phyloP scores from a whole-genome alignment of 331 rosid species.

The Acacia concinna region DNA sequence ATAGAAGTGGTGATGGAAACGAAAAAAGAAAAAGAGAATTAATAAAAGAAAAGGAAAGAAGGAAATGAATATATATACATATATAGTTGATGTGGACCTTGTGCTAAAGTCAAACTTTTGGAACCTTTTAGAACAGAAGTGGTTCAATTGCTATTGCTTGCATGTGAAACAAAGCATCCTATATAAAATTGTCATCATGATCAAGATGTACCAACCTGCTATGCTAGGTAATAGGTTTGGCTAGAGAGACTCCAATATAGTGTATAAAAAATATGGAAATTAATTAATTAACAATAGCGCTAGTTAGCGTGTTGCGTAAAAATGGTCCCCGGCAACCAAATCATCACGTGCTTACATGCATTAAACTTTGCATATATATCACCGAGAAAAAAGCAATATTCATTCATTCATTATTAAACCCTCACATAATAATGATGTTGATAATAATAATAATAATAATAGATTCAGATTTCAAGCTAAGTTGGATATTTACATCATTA shows the following conservation, averaged over 20 bases:
- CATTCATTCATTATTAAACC: not conserved
- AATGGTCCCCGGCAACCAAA: conserved; percentile 51
- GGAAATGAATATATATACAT: conserved; percentile 37
- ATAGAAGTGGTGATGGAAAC: conserved; percentile 12
- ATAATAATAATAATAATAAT: not conserved
- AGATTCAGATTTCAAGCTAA: not conserved
- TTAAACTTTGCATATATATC: conserved; percentile 44
- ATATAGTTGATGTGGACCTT: conserved; percentile 44
- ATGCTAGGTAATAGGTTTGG: too few species aligned
- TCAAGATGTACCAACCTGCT: conserved; percentile 1
- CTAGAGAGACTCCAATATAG: not conserved
- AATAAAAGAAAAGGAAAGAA: not conserved
- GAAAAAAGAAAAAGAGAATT: not conserved
- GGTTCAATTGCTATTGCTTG: conserved; percentile 47
- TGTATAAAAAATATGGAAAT: too few species aligned
- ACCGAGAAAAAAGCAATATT: conserved; percentile 18
- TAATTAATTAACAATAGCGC: not conserved
- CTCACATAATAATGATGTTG: not conserved
- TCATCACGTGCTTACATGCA: conserved; percentile 66
- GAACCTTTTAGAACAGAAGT: not conserved
- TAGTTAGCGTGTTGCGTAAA: not conserved
- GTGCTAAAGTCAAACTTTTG: conserved; percentile 48
- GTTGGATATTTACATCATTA: not conserved
- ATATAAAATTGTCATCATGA: not conserved
- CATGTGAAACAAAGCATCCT: conserved; percentile 47